A percentile compares a stretch with the other conserved stretches of the same genome.
Conservation (phyloP, 208 protist genomes). For the Naegleria lovaniensis region DNA sequence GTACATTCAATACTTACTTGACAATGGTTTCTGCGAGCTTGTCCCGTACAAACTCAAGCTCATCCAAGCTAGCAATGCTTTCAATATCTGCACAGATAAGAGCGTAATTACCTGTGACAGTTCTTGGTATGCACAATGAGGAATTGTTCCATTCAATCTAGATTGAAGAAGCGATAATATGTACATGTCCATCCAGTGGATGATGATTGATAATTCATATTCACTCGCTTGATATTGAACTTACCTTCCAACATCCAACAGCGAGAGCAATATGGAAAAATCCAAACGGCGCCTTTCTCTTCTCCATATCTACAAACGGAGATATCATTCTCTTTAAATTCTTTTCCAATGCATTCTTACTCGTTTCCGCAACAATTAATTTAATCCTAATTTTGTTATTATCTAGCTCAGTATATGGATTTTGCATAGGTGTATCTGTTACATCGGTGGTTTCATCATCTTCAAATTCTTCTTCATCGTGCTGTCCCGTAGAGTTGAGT, state of each 20-base stretch:
- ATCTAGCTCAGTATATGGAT: slow-evolving; percentile 1
- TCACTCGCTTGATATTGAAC: background rate
- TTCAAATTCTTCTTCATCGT: background rate
- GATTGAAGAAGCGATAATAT: too few species aligned
- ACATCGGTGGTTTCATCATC: background rate
- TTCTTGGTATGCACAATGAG: background rate
- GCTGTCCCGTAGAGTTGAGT: too few species aligned
- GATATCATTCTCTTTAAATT: slow-evolving; percentile 16
- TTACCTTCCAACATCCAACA: slow-evolving; percentile 18
- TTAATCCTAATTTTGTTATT: slow-evolving; percentile 20
- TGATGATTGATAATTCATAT: background rate
- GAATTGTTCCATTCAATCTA: slow-evolving; percentile 14
- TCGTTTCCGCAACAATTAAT: slow-evolving; percentile 8
- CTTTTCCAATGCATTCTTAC: background rate
- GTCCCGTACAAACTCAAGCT: background rate
- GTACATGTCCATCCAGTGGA: too few species aligned
- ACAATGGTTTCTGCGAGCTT: background rate
- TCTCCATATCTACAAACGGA: slow-evolving; percentile 7
- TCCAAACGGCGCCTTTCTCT: slow-evolving; percentile 15
- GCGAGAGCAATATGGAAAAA: slow-evolving; percentile 17
- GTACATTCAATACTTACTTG: background rate
- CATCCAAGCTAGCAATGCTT: background rate
- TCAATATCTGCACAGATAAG: slow-evolving; percentile 17
- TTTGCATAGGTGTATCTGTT: background rate
- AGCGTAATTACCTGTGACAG: background rate